A percentile compares a stretch with the other conserved stretches of the same genome.
These are phyloP conservation scores for Chlamydomonas asymmetrica DNA, from an alignment of 139 green algal genomes.

Conservation along the genomic window DNA sequence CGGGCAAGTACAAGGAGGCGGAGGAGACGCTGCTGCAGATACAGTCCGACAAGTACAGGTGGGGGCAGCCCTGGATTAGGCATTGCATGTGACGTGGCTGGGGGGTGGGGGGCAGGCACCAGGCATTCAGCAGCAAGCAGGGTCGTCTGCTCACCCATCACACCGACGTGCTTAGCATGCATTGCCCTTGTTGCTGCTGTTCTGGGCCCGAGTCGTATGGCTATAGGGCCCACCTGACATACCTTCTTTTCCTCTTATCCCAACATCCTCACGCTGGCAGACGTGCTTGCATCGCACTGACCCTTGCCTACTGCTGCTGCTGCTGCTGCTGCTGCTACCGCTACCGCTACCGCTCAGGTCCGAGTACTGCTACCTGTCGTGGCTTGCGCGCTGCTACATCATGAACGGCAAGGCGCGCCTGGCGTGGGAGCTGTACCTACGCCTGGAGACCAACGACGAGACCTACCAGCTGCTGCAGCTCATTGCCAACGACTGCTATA, in stretches of 20 bases:
- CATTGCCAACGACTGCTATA: conserved; percentile 84
- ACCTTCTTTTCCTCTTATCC: no score
- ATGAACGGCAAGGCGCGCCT: conserved; percentile 62
- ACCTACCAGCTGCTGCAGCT: conserved; percentile 71
- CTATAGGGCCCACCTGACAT: no score
- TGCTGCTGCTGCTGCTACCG: neutral
- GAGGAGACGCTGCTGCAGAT: conserved; percentile 69
- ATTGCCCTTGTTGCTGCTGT: no score
- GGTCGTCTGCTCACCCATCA: no score
- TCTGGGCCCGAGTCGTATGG: no score
- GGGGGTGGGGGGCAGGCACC: no score
- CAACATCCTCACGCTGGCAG: no score
- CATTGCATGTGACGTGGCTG: no score
- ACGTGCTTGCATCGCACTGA: no score
- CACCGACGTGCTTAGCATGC: no score
- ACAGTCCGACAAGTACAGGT: conserved; percentile 64
- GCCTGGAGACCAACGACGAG: conserved; percentile 62
- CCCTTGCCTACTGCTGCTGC: neutral
- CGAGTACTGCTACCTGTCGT: conserved; percentile 64
- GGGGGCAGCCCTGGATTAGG: neutral
- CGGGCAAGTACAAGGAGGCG: conserved; percentile 73
- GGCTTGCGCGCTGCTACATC: conserved; percentile 79
- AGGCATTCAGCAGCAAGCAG: no score
- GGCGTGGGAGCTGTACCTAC: conserved; percentile 82
- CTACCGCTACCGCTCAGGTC: no score